Evolutionary conservation across 2,329 filamentous ascomycete species (phyloP), one percentile per base, ranked within the genome.

Genomic region (Sphaerostilbella broomeana): DNA sequence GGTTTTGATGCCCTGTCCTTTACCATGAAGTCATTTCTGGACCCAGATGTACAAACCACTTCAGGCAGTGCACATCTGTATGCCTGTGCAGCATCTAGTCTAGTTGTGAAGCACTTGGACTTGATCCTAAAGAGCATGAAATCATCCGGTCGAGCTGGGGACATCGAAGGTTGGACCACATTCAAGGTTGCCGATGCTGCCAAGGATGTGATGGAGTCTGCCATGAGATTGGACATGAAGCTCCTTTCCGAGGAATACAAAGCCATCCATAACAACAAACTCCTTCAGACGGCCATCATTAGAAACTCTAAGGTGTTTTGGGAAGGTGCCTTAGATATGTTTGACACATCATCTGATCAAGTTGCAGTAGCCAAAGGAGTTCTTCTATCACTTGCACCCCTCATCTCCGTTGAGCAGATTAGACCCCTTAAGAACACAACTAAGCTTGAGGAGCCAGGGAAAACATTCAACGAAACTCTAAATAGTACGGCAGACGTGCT

Each of bases 391-490:
- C 79, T 84, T 7, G 70, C 77, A 36, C 75, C 78, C 2, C 67
- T 95, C 1, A 76, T 86, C 15, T 79, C 82, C 0, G 68, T 95
- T 15, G 89, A 95, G 57, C 76, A 78, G 40, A 81, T 95, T 40
- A 68, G 73, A 13, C 71, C 73, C 0, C 67, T 64, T 9, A 74
- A 76, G 54, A 68, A 62, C 27, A 63, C 62, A 31, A 52, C 54
- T 12, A 52, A 60, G n/a, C 56, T 65, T 57, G 43, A 61, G 61
- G 49, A 67, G 51, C 40, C 58, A 48, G 46, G 57, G 54, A 42
- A 82, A n/a, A 70, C 77, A 19, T 97, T 94, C 69, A 97, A 97
- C 55, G 64, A 72, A 32, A 78, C 81, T 17, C 82, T 90, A 5
- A 56, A 62, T 33, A 65, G 62, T 29, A 71, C 73, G 51, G 53